Percentiles rank a stretch among this genome's conserved stretches.
Evolutionary conservation across 2,329 filamentous ascomycete genomes (phyloP).

Genomic region (Whalleya microplaca): DNA sequence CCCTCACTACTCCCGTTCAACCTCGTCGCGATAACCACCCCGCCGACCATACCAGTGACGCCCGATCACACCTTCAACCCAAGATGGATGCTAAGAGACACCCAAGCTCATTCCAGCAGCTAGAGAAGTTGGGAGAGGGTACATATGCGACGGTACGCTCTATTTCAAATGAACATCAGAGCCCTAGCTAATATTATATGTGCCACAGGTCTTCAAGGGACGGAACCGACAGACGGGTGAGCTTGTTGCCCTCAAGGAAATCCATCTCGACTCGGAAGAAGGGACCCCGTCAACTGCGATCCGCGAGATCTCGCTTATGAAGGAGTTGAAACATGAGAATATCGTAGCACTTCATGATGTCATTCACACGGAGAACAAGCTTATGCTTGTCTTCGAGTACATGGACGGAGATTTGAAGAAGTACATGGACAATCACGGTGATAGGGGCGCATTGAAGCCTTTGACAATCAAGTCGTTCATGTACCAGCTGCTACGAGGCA

Average conservation of each 20-base stretch:
- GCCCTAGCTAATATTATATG: constrained; percentile 10
- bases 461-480: constrained; percentile 98
- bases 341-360: constrained; percentile 98
- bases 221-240: constrained; percentile 96
- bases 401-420: constrained; percentile 99
- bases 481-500: constrained; percentile 94
- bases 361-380: constrained; percentile 98
- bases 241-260: constrained; percentile 96
- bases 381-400: constrained; percentile 98
- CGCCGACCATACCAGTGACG: constrained; percentile 10
- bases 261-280: constrained; percentile 97
- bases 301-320: constrained; percentile 98
- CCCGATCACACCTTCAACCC: constrained; percentile 15
- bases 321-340: constrained; percentile 98
- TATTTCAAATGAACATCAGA: constrained; percentile 24
- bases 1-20: constrained; percentile 37
- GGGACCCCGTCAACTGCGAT: constrained; percentile 97
- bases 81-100: constrained; percentile 90
- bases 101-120: constrained; percentile 97
- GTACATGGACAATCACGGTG: constrained; percentile 95
- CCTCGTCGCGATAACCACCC: constrained; percentile 33
- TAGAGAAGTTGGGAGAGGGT: constrained; percentile 97
- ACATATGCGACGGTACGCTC: constrained; percentile 91
- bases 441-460: constrained; percentile 86
- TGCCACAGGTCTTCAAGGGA: constrained; percentile 88